Evolutionary conservation across 257 asterid species (phyloP), one percentile per base, ranked within the genome.

Genomic region (Nicotiana attenuata): DNA sequence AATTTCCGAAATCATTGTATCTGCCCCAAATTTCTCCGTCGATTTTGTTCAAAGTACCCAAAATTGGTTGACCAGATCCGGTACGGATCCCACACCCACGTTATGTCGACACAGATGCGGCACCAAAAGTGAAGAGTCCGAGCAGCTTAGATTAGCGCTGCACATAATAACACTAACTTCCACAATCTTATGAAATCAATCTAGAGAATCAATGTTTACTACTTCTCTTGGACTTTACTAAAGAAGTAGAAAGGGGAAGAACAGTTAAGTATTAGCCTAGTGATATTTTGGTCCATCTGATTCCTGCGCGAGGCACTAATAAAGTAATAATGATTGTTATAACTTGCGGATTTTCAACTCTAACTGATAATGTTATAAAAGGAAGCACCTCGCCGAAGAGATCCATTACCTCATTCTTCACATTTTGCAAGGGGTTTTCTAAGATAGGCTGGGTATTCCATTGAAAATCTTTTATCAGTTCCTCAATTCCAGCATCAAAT

Each of bases 401-500:
- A 65, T 84, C 69, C 4, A n/a, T 10, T 29, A 52, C 41, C 22
- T 47, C 29, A 52, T 73, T 80, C 24, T 60, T 79, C 31, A 31
- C 76, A 80, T 31, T 82, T 22, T 59, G 71, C 35, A 56, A 31
- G 11, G 81, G 82, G 22, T 15, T 66, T 50, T 38, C 86, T 33
- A 52, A 13, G 9, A 65, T 53, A 13, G 84, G 68, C 28, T 69
- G 84, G 1, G 71, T 65, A 35, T 65, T 82, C 86, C 86, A 82
- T 53, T 69, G 87, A 64, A 82, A 87, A 81, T 85, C 90, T 81
- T 80, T 80, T 31, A 87, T 83, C 19, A 87, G 64, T 76, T 87
- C 88, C 66, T 87, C 88, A 76, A 87, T 87, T 53, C 90, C 90
- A 22, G 90, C 82, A 59, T 87, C 90, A 24, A 84, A 83, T 80